Conservation (phyloP, 179 eudicot species). For the Spinacia oleracea region DNA sequence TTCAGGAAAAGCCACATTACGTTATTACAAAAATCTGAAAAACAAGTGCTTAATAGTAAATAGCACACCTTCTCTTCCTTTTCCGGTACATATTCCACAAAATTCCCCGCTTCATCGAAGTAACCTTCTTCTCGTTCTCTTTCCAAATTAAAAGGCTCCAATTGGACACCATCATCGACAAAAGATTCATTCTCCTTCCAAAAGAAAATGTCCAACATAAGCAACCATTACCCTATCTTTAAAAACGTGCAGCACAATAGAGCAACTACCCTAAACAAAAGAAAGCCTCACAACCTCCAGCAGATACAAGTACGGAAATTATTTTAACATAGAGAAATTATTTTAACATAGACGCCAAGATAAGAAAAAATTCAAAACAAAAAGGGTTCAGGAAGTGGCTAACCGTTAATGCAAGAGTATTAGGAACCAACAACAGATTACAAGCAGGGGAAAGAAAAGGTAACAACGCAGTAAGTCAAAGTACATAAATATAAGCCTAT, state of each 20-base stretch:
- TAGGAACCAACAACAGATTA: no score
- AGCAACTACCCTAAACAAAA: not conserved
- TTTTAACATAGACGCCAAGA: no score
- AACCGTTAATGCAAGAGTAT: no score
- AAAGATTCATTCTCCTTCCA: conserved; percentile 67
- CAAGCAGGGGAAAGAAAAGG: no score
- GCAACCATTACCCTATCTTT: conserved; percentile 11
- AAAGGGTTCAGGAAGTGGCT: no score
- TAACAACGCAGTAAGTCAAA: no score
- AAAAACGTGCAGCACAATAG: conserved; percentile 1
- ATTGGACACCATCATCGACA: conserved; percentile 64
- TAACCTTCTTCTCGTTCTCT: conserved; percentile 94
- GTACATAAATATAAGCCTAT: no score
- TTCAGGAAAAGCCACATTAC: conserved; percentile 8
- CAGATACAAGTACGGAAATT: no score
- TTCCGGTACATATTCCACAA: conserved; percentile 67
- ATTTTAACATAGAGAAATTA: not conserved
- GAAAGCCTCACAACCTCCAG: not conserved
- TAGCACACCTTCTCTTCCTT: conserved; percentile 75
- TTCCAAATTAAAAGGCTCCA: conserved; percentile 87
- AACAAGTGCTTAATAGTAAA: not conserved
- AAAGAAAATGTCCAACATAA: conserved; percentile 25
- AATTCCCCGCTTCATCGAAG: conserved; percentile 88
- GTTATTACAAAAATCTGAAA: conserved; percentile 18
- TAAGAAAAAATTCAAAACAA: no score